These are phyloP conservation scores for Taiozyma sp. DNA, from an alignment of 1,139 yeast species.

Conservation along the genomic window DNA sequence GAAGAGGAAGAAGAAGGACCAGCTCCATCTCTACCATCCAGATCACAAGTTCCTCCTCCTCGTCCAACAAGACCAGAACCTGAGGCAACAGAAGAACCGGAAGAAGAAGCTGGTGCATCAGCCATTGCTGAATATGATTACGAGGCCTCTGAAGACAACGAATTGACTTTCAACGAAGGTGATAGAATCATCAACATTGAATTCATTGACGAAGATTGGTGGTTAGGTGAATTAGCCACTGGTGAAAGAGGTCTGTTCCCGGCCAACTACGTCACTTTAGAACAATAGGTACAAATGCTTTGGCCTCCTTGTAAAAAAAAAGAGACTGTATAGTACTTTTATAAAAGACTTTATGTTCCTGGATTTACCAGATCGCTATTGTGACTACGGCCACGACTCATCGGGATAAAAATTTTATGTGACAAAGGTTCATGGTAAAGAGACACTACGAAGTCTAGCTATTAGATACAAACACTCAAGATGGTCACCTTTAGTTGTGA, in stretches of 20 bases:
- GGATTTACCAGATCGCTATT: neutral
- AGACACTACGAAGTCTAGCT: neutral
- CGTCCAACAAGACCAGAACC: slow-evolving; percentile 17
- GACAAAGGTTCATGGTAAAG: slow-evolving; percentile 8
- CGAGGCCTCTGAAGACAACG: slow-evolving; percentile 89
- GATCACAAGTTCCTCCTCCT: slow-evolving; percentile 20
- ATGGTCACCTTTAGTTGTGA: slow-evolving; percentile 42
- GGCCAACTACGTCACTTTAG: slow-evolving; percentile 69
- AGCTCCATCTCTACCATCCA: slow-evolving; percentile 21
- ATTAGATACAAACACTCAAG: neutral
- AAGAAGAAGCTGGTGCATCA: slow-evolving; percentile 33
- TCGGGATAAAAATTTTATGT: neutral
- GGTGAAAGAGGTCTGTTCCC: slow-evolving; percentile 90
- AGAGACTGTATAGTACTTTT: neutral
- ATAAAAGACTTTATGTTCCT: neutral
- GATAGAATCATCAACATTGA: slow-evolving; percentile 79
- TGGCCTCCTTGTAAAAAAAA: neutral
- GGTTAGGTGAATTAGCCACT: slow-evolving; percentile 73
- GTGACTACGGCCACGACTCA: neutral
- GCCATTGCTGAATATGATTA: slow-evolving; percentile 85
- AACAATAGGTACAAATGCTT: slow-evolving; percentile 3
- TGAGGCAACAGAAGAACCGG: slow-evolving; percentile 24
- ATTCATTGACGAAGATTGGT: slow-evolving; percentile 94
- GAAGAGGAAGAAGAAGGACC: slow-evolving; percentile 25
- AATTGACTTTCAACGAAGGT: slow-evolving; percentile 77